Evolutionary conservation across 768 basidiomycete species (phyloP).

Genomic region (Mycena capillaripes): DNA sequence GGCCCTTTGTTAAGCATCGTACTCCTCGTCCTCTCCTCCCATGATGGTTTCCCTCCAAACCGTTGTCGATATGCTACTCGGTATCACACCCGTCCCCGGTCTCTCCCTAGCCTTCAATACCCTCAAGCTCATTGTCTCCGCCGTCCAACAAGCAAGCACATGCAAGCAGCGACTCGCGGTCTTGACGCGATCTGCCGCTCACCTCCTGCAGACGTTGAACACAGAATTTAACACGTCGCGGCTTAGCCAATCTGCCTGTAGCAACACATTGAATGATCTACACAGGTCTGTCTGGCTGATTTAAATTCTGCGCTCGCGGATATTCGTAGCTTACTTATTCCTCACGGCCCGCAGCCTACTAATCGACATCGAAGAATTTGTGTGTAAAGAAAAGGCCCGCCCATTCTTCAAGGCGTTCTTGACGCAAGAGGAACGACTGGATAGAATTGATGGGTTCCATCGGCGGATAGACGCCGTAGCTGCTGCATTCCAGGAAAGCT

Average conservation of each 20-base stretch:
- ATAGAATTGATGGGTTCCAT: conserved; percentile 13
- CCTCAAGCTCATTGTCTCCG: conserved; percentile 10
- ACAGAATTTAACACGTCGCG: background rate
- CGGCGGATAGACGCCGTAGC: conserved; percentile 3
- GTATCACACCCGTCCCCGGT: conserved; percentile 13
- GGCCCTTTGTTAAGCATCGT: too few relatives aligned
- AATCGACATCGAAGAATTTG: conserved; percentile 6
- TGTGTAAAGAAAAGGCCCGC: background rate
- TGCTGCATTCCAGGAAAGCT: conserved; percentile 13
- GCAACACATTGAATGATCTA: background rate
- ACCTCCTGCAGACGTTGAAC: background rate
- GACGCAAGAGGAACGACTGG: background rate
- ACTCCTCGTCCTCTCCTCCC: too few relatives aligned
- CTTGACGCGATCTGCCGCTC: background rate
- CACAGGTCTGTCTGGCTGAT: background rate
- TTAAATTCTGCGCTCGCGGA: background rate
- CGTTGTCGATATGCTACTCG: conserved; percentile 8
- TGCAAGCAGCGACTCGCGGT: background rate
- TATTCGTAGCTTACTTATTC: background rate
- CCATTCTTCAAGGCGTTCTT: conserved; percentile 11
- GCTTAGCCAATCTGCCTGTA: background rate
- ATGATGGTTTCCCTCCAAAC: background rate
- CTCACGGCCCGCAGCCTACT: conserved; percentile 21
- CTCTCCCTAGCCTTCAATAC: conserved; percentile 7
- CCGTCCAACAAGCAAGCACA: background rate